These are phyloP conservation scores for Paramecium tetraurelia DNA, from an alignment of 73 alveolate genomes.

Conservation along the genomic window DNA sequence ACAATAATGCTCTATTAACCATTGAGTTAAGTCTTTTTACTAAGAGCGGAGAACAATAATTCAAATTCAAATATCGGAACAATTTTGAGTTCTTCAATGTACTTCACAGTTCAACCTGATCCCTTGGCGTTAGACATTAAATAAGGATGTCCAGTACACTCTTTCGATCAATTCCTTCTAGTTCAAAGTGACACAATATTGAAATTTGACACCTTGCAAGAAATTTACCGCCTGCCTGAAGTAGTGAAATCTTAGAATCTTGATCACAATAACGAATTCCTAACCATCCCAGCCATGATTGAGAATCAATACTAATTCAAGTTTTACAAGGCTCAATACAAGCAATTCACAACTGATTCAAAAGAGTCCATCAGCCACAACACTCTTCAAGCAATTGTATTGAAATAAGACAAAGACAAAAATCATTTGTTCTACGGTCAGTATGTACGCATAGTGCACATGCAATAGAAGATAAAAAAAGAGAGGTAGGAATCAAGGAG, in stretches of 20 bases:
- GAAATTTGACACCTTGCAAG: background rate
- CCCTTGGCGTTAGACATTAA: conserved; percentile 38
- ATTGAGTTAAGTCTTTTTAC: background rate
- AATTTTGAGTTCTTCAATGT: conserved; percentile 25
- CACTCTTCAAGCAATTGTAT: background rate
- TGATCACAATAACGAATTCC: background rate
- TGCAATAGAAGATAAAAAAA: background rate
- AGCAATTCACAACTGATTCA: background rate
- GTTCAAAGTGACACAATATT: background rate
- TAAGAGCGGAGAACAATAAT: background rate
- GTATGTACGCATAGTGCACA: background rate
- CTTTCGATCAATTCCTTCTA: conserved; percentile 7
- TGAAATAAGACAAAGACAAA: background rate
- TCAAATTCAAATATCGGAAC: conserved; percentile 22
- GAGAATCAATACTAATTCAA: conserved; percentile 2
- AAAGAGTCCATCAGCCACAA: background rate
- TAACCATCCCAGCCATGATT: conserved; percentile 15
- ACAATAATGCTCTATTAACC: conserved; percentile 27
- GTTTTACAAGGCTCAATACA: conserved; percentile 30
- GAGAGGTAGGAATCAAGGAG: background rate
- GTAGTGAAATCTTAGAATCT: background rate
- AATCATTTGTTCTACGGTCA: background rate
- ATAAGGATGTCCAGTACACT: conserved; percentile 6
- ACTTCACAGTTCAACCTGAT: conserved; percentile 22
- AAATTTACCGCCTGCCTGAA: background rate